Base-by-base conservation (phyloP, 73 alveolate species). In the Paramecium caudatum region DNA sequence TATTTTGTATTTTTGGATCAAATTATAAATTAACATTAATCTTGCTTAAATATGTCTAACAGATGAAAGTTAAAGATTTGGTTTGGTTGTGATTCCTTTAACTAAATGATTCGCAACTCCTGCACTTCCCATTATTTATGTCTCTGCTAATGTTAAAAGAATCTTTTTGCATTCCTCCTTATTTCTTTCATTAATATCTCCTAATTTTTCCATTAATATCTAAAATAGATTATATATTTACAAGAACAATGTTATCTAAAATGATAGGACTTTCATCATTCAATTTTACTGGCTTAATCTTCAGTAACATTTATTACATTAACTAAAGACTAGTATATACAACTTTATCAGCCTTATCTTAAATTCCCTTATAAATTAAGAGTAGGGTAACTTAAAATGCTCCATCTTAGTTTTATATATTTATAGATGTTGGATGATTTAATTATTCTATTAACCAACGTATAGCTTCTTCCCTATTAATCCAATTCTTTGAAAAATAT, bases 21-120 rank as follows among this genome's bases (percentile, higher is more conserved):
- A 84, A 34, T 95, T 74, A 36, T 82, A 61, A 13, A 98, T 94
- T 6, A 98, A 91, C 50, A 92, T 93, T 63, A 95, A 94, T 90
- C 98, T 95, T 19, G 99, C 99, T 21, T 95, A 65, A 50, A 94
- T 91, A 90, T 97, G 99, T 61, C 95, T 96, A 33, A 90, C 85
- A 3, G 98, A 95, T n/a, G 93, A 86, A 63, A 74, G 6, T 43
- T 74, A 41, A 41, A 74, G 19, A 45, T 45, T 74, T 15, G 88
- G 88, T 74, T 74, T 74, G 6, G 88, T 74, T n/a, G 88, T 74
- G 1, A 74, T 45, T 17, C 88, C 88, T 74, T 74, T 74, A 0
- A 43, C 39, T 41, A 74, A 41, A 74, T 74, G 88, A 43, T 74
- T 74, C 7, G 43, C 32, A 3, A 74, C 88, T 45, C 88, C 88